phyloP scores from a whole-genome alignment of 768 basidiomycete species.

The Pleurotus citrinopileatus region DNA sequence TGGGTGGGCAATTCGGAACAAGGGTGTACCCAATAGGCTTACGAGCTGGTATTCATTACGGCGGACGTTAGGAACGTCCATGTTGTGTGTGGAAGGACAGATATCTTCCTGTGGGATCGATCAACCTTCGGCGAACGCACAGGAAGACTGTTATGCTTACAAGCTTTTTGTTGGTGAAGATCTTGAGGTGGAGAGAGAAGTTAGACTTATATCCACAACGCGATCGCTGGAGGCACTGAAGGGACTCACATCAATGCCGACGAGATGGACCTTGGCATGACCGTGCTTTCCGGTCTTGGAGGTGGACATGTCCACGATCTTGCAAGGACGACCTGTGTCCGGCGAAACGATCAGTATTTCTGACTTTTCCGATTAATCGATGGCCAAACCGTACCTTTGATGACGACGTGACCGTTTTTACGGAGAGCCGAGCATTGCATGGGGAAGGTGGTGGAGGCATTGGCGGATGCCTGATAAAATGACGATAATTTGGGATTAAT shows the following conservation, averaged over 20 bases:
- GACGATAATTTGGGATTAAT: conserved; percentile 15
- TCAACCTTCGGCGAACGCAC: conserved; percentile 7
- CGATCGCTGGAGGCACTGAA: conserved; percentile 1
- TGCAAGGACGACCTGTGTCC: conserved; percentile 81
- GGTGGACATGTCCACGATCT: conserved; percentile 99
- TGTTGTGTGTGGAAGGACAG: conserved; percentile 97
- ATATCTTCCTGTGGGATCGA: conserved; percentile 73
- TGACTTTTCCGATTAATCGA: background rate
- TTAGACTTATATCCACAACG: conserved; percentile 1
- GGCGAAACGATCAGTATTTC: conserved; percentile 3
- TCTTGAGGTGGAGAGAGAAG: conserved; percentile 54
- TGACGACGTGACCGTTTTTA: conserved; percentile 92
- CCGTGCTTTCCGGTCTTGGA: conserved; percentile 99
- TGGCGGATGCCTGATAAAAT: conserved; percentile 55
- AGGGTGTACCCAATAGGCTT: conserved; percentile 22
- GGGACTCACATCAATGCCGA: conserved; percentile 87
- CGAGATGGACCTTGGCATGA: conserved; percentile 98
- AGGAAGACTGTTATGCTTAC: conserved; percentile 42
- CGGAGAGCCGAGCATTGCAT: conserved; percentile 97
- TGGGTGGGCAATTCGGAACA: conserved; percentile 5
- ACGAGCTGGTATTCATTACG: conserved; percentile 93
- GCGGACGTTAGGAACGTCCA: conserved; percentile 95
- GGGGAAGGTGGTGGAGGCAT: conserved; percentile 77
- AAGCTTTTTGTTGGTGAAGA: conserved; percentile 98
- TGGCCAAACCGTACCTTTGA: conserved; percentile 60